These are phyloP conservation scores for Solanum pennellii DNA, from an alignment of 257 asterid genomes.

Conservation along the genomic window DNA sequence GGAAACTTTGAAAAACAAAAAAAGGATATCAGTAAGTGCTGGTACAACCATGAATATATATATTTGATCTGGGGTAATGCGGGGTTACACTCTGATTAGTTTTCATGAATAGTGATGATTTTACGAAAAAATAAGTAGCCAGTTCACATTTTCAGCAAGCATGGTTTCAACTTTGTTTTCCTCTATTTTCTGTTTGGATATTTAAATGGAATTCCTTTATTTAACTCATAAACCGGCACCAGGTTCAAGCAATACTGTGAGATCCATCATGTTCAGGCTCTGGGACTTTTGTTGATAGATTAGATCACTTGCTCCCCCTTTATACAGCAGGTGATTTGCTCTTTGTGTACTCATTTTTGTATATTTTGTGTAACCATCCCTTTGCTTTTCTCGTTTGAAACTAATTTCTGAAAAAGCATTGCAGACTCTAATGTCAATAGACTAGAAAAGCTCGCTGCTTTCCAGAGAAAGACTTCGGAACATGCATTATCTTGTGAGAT, in stretches of 20 bases:
- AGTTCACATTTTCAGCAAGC: not conserved
- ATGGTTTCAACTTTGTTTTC: not conserved
- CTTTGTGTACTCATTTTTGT: not conserved
- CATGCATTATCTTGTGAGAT: slow-evolving; percentile 78
- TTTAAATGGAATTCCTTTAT: not conserved
- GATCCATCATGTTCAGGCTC: slow-evolving; percentile 99
- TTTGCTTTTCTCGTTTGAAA: not conserved
- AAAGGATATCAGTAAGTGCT: not conserved
- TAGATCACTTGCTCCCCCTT: slow-evolving; percentile 91
- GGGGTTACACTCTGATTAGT: not conserved
- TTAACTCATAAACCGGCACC: not conserved
- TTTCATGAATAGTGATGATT: not conserved
- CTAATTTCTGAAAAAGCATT: slow-evolving; percentile 7
- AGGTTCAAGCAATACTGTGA: slow-evolving; percentile 80
- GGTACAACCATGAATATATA: not conserved
- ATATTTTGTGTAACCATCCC: not conserved
- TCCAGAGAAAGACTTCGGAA: slow-evolving; percentile 64
- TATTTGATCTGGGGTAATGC: not conserved
- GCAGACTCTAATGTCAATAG: slow-evolving; percentile 25
- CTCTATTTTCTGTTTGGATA: not conserved
- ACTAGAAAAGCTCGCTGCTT: slow-evolving; percentile 64
- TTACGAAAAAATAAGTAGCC: not conserved
- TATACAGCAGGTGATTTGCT: slow-evolving; percentile 41
- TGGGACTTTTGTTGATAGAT: slow-evolving; percentile 74
- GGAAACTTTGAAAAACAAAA: not conserved